phyloP scores from a whole-genome alignment of 2,329 filamentous ascomycete species.

The Hypoxylon sp. region DNA sequence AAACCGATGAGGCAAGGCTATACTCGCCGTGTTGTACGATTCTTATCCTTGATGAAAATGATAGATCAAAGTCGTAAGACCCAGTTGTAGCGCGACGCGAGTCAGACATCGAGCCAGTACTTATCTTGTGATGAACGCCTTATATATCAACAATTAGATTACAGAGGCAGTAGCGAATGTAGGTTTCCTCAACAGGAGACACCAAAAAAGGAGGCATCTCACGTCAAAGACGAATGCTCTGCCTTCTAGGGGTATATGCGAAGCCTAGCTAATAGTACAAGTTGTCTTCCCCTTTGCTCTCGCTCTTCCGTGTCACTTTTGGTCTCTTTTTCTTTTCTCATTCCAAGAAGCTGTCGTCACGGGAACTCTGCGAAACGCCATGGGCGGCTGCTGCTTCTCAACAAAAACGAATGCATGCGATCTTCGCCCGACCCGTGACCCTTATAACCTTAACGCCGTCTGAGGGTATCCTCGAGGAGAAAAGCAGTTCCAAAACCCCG shows the following conservation, averaged over 20 bases:
- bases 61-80: neutral
- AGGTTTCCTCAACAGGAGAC: slow-evolving; percentile 32
- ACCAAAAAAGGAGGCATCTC: slow-evolving; percentile 26
- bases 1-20: neutral
- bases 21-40: neutral
- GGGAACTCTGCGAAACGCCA: slow-evolving; percentile 28
- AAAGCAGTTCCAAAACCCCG: slow-evolving; percentile 37
- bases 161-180: slow-evolving; percentile 49
- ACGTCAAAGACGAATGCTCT: slow-evolving; percentile 38
- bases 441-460: slow-evolving; percentile 49
- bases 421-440: slow-evolving; percentile 34
- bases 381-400: slow-evolving; percentile 29
- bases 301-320: slow-evolving; percentile 38
- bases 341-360: slow-evolving; percentile 35
- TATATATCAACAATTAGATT: slow-evolving; percentile 47
- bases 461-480: slow-evolving; percentile 51
- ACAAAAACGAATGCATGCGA: slow-evolving; percentile 44
- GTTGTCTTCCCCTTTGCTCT: slow-evolving; percentile 40
- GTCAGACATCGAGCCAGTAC: neutral
- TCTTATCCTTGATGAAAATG: neutral
- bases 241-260: slow-evolving; percentile 47
- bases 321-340: slow-evolving; percentile 29
- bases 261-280: slow-evolving; percentile 47
- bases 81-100: neutral
- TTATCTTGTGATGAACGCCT: neutral